phyloP scores from a whole-genome alignment of 305 asterid genomes.

The Solanum hybrid region DNA sequence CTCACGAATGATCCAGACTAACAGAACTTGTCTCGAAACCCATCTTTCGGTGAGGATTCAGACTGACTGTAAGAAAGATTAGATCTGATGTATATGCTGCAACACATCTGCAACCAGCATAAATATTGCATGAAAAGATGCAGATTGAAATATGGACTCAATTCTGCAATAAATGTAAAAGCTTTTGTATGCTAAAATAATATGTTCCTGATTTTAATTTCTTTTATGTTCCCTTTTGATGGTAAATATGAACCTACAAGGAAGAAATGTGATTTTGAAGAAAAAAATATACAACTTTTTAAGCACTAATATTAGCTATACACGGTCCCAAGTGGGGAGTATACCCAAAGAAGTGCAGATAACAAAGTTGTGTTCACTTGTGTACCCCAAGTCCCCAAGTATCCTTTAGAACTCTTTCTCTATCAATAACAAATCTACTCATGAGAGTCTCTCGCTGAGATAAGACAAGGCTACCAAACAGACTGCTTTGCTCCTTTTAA shows the following conservation, averaged over 20 bases:
- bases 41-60: constrained; percentile 82
- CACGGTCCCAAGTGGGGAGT: background rate
- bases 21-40: constrained; percentile 50
- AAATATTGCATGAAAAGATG: background rate
- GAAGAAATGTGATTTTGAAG: background rate
- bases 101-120: constrained; percentile 60
- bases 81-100: constrained; percentile 91
- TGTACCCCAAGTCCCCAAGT: background rate
- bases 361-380: background rate
- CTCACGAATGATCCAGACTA: constrained; percentile 95
- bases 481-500: background rate
- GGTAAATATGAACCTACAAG: background rate
- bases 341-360: background rate
- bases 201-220: background rate
- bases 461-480: background rate
- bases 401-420: background rate
- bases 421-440: background rate
- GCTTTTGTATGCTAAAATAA: background rate
- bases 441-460: background rate
- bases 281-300: background rate
- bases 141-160: background rate
- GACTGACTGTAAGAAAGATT: constrained; percentile 56
- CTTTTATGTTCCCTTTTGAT: background rate
- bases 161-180: background rate
- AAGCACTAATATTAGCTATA: background rate